Percentiles rank a stretch among this genome's conserved stretches.
These are phyloP conservation scores for Lactarius pseudohatsudake DNA, from an alignment of 768 basidiomycete genomes.

Conservation along the genomic window DNA sequence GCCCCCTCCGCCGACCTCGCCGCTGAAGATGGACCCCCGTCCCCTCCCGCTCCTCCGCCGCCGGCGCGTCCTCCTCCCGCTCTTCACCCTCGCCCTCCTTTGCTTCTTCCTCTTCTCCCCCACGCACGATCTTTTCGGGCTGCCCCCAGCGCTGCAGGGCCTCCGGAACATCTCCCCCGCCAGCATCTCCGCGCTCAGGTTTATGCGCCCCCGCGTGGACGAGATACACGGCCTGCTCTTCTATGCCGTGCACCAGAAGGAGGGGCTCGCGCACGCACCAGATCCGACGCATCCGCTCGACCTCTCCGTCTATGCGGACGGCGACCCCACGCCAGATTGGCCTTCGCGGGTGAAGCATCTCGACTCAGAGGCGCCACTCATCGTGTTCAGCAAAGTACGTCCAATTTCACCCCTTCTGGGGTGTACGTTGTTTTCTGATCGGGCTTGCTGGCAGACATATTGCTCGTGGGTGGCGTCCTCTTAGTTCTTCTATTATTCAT, in stretches of 20 bases:
- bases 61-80: slow-evolving; percentile 7
- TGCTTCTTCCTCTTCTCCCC: slow-evolving; percentile 26
- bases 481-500: not conserved
- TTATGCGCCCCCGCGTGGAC: slow-evolving; percentile 12
- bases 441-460: slow-evolving; percentile 48
- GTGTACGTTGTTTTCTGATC: not conserved
- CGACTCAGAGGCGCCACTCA: slow-evolving; percentile 55
- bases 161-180: slow-evolving; percentile 24
- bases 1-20: not conserved
- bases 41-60: slow-evolving; percentile 8
- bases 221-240: slow-evolving; percentile 75
- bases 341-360: slow-evolving; percentile 42
- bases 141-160: slow-evolving; percentile 22
- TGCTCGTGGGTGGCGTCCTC: slow-evolving; percentile 60
- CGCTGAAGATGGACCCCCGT: not conserved
- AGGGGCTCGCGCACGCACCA: slow-evolving; percentile 36
- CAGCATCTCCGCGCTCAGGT: slow-evolving; percentile 20
- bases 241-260: slow-evolving; percentile 53
- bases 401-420: not conserved
- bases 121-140: slow-evolving; percentile 21
- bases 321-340: slow-evolving; percentile 44
- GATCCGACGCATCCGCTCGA: slow-evolving; percentile 51
- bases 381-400: slow-evolving; percentile 81
- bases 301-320: slow-evolving; percentile 55
- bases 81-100: slow-evolving; percentile 12